Base-by-base conservation (phyloP, 164 flowering plant genomes). In the Paratinospora sagittata region DNA sequence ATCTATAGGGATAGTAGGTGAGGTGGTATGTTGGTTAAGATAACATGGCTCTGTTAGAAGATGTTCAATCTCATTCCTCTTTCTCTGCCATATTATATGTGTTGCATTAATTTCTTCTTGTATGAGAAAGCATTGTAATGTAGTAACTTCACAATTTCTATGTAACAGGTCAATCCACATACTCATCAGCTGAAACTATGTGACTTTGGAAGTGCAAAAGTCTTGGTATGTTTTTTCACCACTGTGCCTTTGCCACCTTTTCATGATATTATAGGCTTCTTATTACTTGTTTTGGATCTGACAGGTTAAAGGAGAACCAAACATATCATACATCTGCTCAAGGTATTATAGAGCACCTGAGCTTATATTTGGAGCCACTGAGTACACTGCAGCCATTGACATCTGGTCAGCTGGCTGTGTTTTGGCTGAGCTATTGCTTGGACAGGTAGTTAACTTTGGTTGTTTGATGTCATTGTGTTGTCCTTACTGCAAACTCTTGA, bases 341-440 rank as follows among this genome's bases (percentile, higher is more conserved):
- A 83, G 89, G 71, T 87, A 87, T 70, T 87, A 87, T 69, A 78
- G 91, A 43, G 91, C 91, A 23, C 91, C 89, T 45, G 91, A 87
- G 67, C 88, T 87, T 34, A 87, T 87, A 75, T 87, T 87, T 78
- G 90, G 90, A 43, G 88, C 88, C 3, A 87, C 90, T 7, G 87
- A 85, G 27, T 87, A 87, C 80, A 83, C 89, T 34, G 76, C 85
- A 21, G 85, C 89, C 8, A 87, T 87, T 74, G 91, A 88, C 76
- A 85, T 87, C n/a, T 88, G 92, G 92, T 88, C 90, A 61, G 92
- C 81, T 19, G 92, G 90, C 14, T 88, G 92, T 73, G 90, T 88
- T 36, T 60, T 87, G 67, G 92, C 92, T 65, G 92, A 88, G 74
- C 78, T 87, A 39, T 75, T 84, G 24, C 82, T 85, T 68, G 88